phyloP scores from a whole-genome alignment of 192 early-diverging fungal genomes.

The Coemansia reversa region DNA sequence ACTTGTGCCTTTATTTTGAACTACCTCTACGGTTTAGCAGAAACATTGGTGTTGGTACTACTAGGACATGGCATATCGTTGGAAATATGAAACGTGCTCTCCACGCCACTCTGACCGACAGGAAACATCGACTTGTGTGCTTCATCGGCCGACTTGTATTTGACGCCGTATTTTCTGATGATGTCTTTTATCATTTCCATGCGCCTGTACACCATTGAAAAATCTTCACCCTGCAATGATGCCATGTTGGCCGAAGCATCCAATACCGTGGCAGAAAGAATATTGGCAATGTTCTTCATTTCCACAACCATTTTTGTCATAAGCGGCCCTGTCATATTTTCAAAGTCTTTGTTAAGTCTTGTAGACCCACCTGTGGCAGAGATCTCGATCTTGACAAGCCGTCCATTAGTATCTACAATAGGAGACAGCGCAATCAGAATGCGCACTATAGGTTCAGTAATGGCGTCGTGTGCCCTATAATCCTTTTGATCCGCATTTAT shows the following conservation, averaged over 20 bases:
- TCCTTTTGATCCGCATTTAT: too few relatives aligned
- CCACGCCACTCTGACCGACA: constrained; percentile 38
- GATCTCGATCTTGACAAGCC: constrained; percentile 33
- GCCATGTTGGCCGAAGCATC: constrained; percentile 50
- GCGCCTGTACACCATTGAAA: constrained; percentile 43
- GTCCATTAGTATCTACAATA: constrained; percentile 25
- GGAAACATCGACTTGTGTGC: constrained; percentile 46
- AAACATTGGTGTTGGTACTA: too few relatives aligned
- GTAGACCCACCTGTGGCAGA: constrained; percentile 34
- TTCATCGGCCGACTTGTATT: constrained; percentile 12
- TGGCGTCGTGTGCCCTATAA: background rate
- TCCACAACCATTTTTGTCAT: constrained; percentile 33
- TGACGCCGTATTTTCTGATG: constrained; percentile 24
- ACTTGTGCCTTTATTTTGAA: background rate
- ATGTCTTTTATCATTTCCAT: constrained; percentile 39
- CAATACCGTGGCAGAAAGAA: constrained; percentile 43
- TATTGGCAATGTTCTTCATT: constrained; percentile 25
- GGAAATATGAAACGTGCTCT: constrained; percentile 23
- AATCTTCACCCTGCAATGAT: constrained; percentile 42
- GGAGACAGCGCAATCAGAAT: constrained; percentile 41
- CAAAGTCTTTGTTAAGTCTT: constrained; percentile 46
- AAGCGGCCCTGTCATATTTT: constrained; percentile 46
- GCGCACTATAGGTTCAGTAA: constrained; percentile 8
- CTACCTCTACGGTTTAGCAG: background rate
- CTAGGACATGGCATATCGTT: background rate